Conservation (phyloP, 2,329 filamentous ascomycete genomes). For the Fusarium sp. region DNA sequence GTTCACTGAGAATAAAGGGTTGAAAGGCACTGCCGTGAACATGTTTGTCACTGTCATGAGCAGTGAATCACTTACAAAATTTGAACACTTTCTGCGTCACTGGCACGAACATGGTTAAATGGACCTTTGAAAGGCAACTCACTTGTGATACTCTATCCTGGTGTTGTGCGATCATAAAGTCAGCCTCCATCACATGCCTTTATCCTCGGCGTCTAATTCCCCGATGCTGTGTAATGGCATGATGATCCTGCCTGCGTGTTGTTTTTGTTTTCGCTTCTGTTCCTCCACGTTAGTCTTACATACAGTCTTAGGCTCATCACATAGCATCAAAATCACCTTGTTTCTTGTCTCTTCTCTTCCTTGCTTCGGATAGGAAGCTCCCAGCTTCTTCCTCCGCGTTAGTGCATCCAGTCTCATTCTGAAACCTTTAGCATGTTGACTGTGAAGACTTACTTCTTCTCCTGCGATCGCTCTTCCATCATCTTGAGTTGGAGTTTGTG, state of each 20-base stretch:
- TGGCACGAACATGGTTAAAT: neutral
- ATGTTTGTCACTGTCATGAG: neutral
- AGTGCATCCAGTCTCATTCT: too few species aligned
- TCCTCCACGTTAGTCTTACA: neutral
- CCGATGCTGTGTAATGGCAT: neutral
- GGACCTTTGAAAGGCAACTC: constrained; percentile 5
- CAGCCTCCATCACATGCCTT: neutral
- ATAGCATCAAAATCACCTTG: neutral
- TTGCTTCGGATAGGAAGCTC: neutral
- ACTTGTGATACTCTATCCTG: constrained; percentile 18
- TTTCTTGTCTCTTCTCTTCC: neutral
- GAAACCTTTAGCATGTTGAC: neutral
- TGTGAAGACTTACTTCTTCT: neutral
- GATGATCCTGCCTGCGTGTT: neutral
- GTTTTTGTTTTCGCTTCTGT: neutral
- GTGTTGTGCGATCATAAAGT: constrained; percentile 6
- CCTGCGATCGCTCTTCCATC: neutral
- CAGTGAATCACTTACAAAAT: neutral
- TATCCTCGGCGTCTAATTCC: too few species aligned
- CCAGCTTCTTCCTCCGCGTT: neutral
- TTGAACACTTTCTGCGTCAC: constrained; percentile 1
- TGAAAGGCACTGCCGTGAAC: neutral
- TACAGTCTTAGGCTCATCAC: neutral
- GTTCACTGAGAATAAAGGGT: constrained; percentile 4
- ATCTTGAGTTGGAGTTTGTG: constrained; percentile 5